phyloP scores from a whole-genome alignment of 1,284 basidiomycete species.

The Puccinia coronata region DNA sequence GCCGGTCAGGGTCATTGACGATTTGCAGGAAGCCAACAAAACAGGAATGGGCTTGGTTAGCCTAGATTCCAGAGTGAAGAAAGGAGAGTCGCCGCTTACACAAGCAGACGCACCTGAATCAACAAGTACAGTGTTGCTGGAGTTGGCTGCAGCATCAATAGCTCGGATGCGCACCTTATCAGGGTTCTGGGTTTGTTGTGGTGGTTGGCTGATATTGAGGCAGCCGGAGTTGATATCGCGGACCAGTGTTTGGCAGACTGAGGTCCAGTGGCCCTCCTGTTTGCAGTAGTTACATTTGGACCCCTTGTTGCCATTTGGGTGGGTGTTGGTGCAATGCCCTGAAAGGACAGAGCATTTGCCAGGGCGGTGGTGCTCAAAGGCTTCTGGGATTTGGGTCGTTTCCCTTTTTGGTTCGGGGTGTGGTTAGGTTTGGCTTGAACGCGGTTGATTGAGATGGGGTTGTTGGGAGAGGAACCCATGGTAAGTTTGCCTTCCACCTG shows the following conservation, averaged over 20 bases:
- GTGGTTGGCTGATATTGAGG: neutral
- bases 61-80: neutral
- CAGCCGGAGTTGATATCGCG: neutral
- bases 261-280: neutral
- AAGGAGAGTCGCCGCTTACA: constrained; percentile 5
- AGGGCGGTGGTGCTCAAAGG: neutral
- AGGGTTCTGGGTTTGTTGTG: neutral
- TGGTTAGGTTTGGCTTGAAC: neutral
- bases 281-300: neutral
- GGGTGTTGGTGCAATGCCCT: neutral
- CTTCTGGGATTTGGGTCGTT: neutral
- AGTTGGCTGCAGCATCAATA: neutral
- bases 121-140: neutral
- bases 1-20: neutral
- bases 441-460: neutral
- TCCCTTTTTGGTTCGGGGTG: neutral
- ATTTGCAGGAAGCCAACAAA: neutral
- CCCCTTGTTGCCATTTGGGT: neutral
- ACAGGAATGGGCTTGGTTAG: neutral
- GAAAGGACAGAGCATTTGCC: neutral
- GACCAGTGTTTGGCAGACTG: neutral
- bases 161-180: neutral
- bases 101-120: constrained; percentile 11
- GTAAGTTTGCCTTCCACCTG: neutral
- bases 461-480: neutral